Base-by-base conservation (phyloP, 768 basidiomycete genomes). In the Omphalotus guepiniiformis region DNA sequence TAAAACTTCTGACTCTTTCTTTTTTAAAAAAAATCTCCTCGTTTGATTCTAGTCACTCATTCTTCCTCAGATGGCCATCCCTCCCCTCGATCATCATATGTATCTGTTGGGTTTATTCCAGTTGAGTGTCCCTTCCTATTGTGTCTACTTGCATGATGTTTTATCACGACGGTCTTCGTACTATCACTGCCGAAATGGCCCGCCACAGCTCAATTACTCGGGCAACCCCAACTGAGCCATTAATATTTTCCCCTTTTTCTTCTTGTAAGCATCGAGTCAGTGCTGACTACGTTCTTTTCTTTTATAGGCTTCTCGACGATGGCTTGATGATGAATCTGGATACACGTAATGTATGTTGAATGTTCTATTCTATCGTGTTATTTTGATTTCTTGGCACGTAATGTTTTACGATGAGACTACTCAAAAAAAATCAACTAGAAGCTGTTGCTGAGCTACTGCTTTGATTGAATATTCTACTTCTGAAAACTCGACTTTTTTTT, bases 91-190 rank as follows among this genome's bases (percentile, higher is more conserved):
- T 39, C 15, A 23, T 30, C 25, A 4, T 16, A 18, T 47, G 35
- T 26, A 4, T 6, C 27, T 32, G 19, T 16, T 23, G 47, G 48
- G 27, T n/a, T n/a, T n/a, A n/a, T n/a, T n/a, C n/a, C n/a, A n/a
- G 0, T 22, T 78, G 58, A 69, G 72, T 71, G 41, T 49, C 32
- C 28, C 3, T 43, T 29, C 44, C 26, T 30, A 42, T 30, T 13
- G 29, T 38, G 26, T 49, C 37, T 13, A 19, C 48, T 61, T 51
- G 16, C 47, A 81, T 83, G 84, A 87, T 88, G 85, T 64, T 78
- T 68, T 73, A 81, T 82, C 85, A 89, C 88, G 88, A 90, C 88
- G 88, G 88, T 90, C 88, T 89, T 87, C 88, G 88, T 89, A 90
- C 58, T 48, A 64, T 63, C 55, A 49, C 67, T 88, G 85, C 83